Conservation (phyloP, 2,329 filamentous ascomycete species). For the Tolypocladium sp. region DNA sequence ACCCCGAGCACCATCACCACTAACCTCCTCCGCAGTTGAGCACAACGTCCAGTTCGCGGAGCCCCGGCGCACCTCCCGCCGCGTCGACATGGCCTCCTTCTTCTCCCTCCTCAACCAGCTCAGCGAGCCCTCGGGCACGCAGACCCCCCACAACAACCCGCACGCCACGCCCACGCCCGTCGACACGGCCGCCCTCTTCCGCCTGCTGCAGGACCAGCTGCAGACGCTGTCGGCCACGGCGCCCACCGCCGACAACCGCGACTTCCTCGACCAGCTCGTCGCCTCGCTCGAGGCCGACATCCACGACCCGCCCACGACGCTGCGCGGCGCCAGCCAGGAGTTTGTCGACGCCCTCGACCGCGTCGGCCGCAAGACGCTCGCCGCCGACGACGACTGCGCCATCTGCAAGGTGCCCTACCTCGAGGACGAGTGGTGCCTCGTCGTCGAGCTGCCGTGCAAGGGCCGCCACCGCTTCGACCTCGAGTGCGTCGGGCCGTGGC, state of each 20-base stretch:
- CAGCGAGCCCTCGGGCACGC: slow-evolving; percentile 23
- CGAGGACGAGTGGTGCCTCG: slow-evolving; percentile 52
- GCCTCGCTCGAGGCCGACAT: slow-evolving; percentile 39
- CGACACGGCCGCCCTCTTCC: slow-evolving; percentile 47
- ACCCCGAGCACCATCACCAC: neutral
- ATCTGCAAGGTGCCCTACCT: slow-evolving; percentile 55
- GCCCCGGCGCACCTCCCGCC: slow-evolving; percentile 33
- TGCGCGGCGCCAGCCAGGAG: slow-evolving; percentile 47
- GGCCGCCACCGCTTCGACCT: slow-evolving; percentile 51
- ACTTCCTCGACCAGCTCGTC: slow-evolving; percentile 42
- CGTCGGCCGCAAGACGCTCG: slow-evolving; percentile 41
- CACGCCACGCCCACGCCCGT: slow-evolving; percentile 52
- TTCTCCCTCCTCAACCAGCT: slow-evolving; percentile 47
- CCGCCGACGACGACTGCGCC: slow-evolving; percentile 44
- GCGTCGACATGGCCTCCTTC: slow-evolving; percentile 57
- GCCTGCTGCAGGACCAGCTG: slow-evolving; percentile 50
- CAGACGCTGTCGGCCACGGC: slow-evolving; percentile 38
- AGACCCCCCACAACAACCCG: slow-evolving; percentile 37
- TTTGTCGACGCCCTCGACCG: slow-evolving; percentile 53
- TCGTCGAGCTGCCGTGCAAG: slow-evolving; percentile 56
- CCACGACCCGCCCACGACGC: slow-evolving; percentile 37
- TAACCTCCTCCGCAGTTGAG: slow-evolving; percentile 38
- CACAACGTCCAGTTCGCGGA: slow-evolving; percentile 47
- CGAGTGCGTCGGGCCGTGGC: slow-evolving; percentile 60
- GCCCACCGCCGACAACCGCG: slow-evolving; percentile 37